Conservation (phyloP, 306 rosid species). For the Crataegus laevigata region DNA sequence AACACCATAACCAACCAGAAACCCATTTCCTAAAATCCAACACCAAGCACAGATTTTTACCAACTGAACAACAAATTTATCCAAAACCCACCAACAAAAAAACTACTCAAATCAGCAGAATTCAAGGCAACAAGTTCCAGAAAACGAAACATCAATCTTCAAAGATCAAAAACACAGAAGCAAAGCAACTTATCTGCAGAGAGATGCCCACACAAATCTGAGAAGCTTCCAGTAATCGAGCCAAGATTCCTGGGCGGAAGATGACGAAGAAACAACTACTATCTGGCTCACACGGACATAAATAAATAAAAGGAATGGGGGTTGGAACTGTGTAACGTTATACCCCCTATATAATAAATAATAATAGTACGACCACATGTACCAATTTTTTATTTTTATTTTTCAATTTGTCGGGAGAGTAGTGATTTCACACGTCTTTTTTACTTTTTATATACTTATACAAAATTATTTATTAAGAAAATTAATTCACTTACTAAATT, state of each 20-base stretch:
- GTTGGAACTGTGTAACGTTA: not conserved
- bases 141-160: not conserved
- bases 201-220: slow-evolving; percentile 27
- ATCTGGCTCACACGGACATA: not conserved
- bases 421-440: too few relatives aligned
- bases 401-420: not conserved
- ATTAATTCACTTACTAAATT: too few relatives aligned
- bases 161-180: slow-evolving; percentile 11
- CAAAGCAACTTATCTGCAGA: slow-evolving; percentile 29
- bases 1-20: slow-evolving; percentile 18
- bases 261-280: slow-evolving; percentile 21
- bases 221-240: slow-evolving; percentile 16
- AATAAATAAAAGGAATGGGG: not conserved
- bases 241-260: slow-evolving; percentile 20
- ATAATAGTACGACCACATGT: not conserved
- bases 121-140: not conserved
- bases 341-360: not conserved
- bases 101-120: slow-evolving; percentile 2
- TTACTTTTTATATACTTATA: fast-evolving
- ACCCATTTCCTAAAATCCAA: not conserved
- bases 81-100: slow-evolving; percentile 9
- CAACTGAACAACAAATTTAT: not conserved
- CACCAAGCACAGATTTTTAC: not conserved
- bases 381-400: not conserved
- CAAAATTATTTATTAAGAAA: too few relatives aligned